Evolutionary conservation across 352 stramenopile genomes (phyloP).

Genomic region (Phytophthora tubulina): DNA sequence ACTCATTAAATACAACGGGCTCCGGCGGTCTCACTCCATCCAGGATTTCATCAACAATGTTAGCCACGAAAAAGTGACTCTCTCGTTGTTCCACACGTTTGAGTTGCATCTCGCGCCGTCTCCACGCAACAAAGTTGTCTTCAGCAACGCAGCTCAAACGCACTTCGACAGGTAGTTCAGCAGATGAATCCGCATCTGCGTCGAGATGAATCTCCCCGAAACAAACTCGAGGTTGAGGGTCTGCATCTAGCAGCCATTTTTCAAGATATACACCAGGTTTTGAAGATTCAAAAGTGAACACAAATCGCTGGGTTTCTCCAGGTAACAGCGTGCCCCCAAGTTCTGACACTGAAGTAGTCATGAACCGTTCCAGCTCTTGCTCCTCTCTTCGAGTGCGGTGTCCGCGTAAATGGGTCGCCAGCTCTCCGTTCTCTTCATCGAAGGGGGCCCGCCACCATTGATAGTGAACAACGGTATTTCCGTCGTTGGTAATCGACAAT

Average conservation of each 20-base stretch:
- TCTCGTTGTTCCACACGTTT: slow-evolving; percentile 30
- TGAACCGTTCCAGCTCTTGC: slow-evolving; percentile 27
- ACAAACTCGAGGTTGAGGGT: slow-evolving; percentile 47
- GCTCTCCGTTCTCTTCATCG: slow-evolving; percentile 28
- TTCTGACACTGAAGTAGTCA: slow-evolving; percentile 58
- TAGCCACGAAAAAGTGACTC: slow-evolving; percentile 59
- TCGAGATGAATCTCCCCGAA: slow-evolving; percentile 9
- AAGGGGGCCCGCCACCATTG: slow-evolving; percentile 61
- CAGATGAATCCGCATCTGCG: slow-evolving; percentile 3
- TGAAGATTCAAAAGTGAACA: slow-evolving; percentile 68
- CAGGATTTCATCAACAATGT: slow-evolving; percentile 69
- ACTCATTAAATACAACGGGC: slow-evolving; percentile 39
- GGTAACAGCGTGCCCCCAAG: slow-evolving; percentile 62
- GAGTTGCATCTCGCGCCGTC: slow-evolving; percentile 34
- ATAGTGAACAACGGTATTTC: slow-evolving; percentile 65
- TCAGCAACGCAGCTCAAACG: slow-evolving; percentile 65
- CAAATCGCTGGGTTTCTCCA: slow-evolving; percentile 56
- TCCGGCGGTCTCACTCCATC: slow-evolving; percentile 40
- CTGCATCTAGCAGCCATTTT: slow-evolving; percentile 73
- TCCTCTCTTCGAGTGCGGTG: slow-evolving; percentile 30
- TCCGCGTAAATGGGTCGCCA: slow-evolving; percentile 44
- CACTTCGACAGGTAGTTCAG: slow-evolving; percentile 41
- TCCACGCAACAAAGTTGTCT: slow-evolving; percentile 63
- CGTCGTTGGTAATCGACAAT: slow-evolving; percentile 59
- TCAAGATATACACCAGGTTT: slow-evolving; percentile 68